Base-by-base conservation (phyloP, 2,329 filamentous ascomycete genomes). In the Nemania sp. region DNA sequence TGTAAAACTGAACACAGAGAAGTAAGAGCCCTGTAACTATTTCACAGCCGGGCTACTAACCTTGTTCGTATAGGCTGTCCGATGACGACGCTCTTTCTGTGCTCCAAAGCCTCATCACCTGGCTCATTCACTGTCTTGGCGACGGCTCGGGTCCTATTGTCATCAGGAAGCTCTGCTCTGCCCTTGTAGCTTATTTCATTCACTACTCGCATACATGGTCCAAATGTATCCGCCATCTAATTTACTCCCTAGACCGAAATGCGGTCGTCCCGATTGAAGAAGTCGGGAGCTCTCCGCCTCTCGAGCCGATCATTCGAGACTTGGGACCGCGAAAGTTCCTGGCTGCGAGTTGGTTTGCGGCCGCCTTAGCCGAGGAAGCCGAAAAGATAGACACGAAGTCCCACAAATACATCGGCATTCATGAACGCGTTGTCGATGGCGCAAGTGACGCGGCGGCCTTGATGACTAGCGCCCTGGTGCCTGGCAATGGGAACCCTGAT, bases 1-100 rank as follows among this genome's bases (percentile, higher is more conserved):
- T 52, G 87, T 98, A 69, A 99, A 98, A 77, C 85, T 98, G 60
- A 97, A 98, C 73, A 89, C 88, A n/a, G 91, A 95, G 72, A 91
- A 88, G 89, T 90, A 78, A 65, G 80, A 70, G 12, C 34, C n/a
- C 42, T 32, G 2, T 25, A 6, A 12, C 29, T n/a, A 9, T 12
- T 40, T 37, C 32, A n/a, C n/a, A 21, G 3, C 13, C 40, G 39
- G 37, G 32, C 56, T 35, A 6, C 53, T 55, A 13, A 52, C 5
- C 21, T 29, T 83, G 79, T 67, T 73, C 77, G 18, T 43, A 18
- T 57, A 79, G 80, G 15, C 75, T 91, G 42, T 79, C 80, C 50
- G 80, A 84, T 43, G 79, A 83, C 13, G 83, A 88, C 68, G 82
- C 87, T 3, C 76, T 80, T 59, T 81, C 83, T 63, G 78, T 91